A percentile compares a stretch with the other conserved stretches of the same genome.
These are phyloP conservation scores for Ascochyta pisi DNA, from an alignment of 2,329 filamentous ascomycete species.

Conservation along the genomic window DNA sequence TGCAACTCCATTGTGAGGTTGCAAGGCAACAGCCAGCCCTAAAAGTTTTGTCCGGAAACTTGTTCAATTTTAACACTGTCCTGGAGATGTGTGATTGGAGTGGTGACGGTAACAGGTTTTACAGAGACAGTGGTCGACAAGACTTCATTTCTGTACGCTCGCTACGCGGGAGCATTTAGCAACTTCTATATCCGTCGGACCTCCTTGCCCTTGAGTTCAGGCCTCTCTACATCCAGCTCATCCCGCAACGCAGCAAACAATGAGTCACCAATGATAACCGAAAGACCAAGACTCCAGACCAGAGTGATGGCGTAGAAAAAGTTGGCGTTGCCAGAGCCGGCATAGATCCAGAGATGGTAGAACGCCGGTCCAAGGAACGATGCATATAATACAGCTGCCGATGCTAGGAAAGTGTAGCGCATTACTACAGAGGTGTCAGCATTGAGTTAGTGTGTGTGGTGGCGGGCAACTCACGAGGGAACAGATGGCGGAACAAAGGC, in stretches of 20 bases:
- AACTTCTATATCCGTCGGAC: constrained; percentile 74
- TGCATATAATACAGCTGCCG: constrained; percentile 84
- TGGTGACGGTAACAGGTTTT: not conserved
- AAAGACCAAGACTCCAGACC: constrained; percentile 94
- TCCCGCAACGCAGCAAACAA: constrained; percentile 89
- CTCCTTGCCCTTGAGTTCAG: constrained; percentile 88
- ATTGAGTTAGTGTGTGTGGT: not conserved
- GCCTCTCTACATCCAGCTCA: constrained; percentile 91
- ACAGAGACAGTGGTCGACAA: not conserved
- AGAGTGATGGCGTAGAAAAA: constrained; percentile 99
- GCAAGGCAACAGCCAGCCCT: not conserved
- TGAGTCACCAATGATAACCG: constrained; percentile 84
- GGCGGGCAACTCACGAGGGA: constrained; percentile 68
- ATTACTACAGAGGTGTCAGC: constrained; percentile 65
- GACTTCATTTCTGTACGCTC: not conserved
- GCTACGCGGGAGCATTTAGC: not conserved
- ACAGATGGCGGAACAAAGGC: constrained; percentile 87
- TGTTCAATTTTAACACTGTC: not conserved
- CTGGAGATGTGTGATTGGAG: not conserved
- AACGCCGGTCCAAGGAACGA: constrained; percentile 91
- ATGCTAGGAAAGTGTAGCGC: constrained; percentile 88
- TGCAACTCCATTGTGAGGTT: not conserved
- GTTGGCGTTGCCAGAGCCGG: constrained; percentile 96
- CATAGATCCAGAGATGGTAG: constrained; percentile 98
- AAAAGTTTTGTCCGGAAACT: not conserved